Evolutionary conservation across 1,284 basidiomycete genomes (phyloP).

Genomic region (Malassezia dermatis): DNA sequence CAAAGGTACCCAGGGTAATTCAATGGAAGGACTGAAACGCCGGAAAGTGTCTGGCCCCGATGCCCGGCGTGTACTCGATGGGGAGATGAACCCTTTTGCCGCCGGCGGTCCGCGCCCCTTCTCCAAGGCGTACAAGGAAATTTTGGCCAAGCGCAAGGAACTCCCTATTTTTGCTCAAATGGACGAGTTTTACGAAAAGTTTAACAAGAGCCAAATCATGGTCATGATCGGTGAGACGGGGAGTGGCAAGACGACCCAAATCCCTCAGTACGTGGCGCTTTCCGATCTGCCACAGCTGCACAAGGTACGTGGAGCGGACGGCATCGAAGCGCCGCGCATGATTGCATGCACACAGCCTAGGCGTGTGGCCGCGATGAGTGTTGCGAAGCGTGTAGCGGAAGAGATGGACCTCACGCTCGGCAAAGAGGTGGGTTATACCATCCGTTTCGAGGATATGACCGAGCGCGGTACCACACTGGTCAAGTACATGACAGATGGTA

Average conservation of each 20-base stretch:
- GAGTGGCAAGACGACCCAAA: slow-evolving; percentile 97
- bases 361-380: slow-evolving; percentile 93
- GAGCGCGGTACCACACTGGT: slow-evolving; percentile 33
- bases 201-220: slow-evolving; percentile 74
- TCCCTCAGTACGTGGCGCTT: slow-evolving; percentile 90
- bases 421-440: slow-evolving; percentile 91
- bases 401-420: slow-evolving; percentile 94
- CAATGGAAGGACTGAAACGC: slow-evolving; percentile 64
- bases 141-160: slow-evolving; percentile 71
- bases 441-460: slow-evolving; percentile 98
- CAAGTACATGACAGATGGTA: slow-evolving; percentile 95
- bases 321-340: slow-evolving; percentile 62
- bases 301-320: slow-evolving; percentile 32
- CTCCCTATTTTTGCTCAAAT: slow-evolving; percentile 87
- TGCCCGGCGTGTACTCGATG: slow-evolving; percentile 65
- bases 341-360: slow-evolving; percentile 96
- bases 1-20: slow-evolving; percentile 9
- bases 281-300: slow-evolving; percentile 72
- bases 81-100: slow-evolving; percentile 72
- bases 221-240: slow-evolving; percentile 98
- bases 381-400: slow-evolving; percentile 94
- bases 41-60: slow-evolving; percentile 64
- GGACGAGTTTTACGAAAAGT: slow-evolving; percentile 80
- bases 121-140: slow-evolving; percentile 71
- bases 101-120: slow-evolving; percentile 55